These are phyloP conservation scores for Ustilago esculenta DNA, from an alignment of 1,284 basidiomycete species.

Conservation along the genomic window DNA sequence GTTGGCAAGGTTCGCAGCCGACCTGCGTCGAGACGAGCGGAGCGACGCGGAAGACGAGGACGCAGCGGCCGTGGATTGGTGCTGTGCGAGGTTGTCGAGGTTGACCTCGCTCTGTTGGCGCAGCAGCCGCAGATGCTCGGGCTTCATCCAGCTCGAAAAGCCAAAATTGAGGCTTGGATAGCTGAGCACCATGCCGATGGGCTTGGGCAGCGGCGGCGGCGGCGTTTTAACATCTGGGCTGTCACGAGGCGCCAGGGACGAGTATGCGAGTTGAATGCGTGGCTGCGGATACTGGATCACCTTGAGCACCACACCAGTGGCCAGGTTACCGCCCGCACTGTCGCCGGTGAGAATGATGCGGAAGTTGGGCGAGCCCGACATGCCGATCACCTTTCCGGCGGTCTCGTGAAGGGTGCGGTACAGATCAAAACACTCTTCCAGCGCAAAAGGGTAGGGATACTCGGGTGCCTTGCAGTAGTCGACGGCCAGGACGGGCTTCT, in stretches of 20 bases:
- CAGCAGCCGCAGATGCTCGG: conserved; percentile 82
- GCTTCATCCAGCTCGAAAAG: conserved; percentile 91
- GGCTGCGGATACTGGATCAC: conserved; percentile 60
- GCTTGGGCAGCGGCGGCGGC: conserved; percentile 70
- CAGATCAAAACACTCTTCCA: conserved; percentile 91
- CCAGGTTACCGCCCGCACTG: conserved; percentile 58
- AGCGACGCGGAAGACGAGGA: conserved; percentile 23
- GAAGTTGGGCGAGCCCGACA: conserved; percentile 69
- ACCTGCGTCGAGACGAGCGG: conserved; percentile 16
- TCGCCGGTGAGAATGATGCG: conserved; percentile 58
- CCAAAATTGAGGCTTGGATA: conserved; percentile 86
- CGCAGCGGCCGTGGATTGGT: conserved; percentile 7
- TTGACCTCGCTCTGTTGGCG: conserved; percentile 70
- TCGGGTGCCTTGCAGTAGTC: conserved; percentile 95
- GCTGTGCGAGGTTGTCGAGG: conserved; percentile 47
- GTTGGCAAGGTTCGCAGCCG: conserved; percentile 28
- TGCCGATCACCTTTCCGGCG: conserved; percentile 81
- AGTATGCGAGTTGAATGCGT: conserved; percentile 53
- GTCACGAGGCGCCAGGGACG: conserved; percentile 12
- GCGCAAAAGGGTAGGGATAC: conserved; percentile 72
- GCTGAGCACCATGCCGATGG: conserved; percentile 82
- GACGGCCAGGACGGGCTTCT: conserved; percentile 83
- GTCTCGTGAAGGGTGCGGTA: conserved; percentile 85
- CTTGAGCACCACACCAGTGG: conserved; percentile 54
- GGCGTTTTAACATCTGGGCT: conserved; percentile 5